Percentiles rank a stretch among this genome's conserved stretches.
Conservation (phyloP, 352 stramenopile genomes). For the Aphanomyces astaci region DNA sequence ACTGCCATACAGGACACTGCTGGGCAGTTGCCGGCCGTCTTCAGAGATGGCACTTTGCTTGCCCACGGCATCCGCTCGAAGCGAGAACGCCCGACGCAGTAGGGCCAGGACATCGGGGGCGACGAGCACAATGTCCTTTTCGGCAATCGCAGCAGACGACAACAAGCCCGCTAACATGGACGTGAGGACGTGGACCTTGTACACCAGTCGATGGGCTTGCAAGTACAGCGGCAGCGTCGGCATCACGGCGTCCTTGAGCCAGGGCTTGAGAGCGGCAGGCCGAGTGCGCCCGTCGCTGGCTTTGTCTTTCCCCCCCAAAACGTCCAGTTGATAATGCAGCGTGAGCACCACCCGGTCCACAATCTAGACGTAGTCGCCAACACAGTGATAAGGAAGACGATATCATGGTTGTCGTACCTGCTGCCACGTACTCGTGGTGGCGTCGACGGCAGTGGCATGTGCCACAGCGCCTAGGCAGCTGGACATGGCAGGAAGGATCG, state of each 20-base stretch:
- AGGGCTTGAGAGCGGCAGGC: slow-evolving; percentile 48
- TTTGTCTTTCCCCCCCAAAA: slow-evolving; percentile 19
- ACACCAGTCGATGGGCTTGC: slow-evolving; percentile 37
- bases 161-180: slow-evolving; percentile 39
- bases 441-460: slow-evolving; percentile 9
- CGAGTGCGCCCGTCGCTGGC: slow-evolving; percentile 12
- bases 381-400: not conserved
- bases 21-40: slow-evolving; percentile 58
- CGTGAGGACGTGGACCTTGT: slow-evolving; percentile 36
- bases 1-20: slow-evolving; percentile 64
- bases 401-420: too few relatives aligned
- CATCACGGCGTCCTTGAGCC: slow-evolving; percentile 40
- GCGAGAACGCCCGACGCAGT: slow-evolving; percentile 45
- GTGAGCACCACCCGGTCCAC: slow-evolving; percentile 12
- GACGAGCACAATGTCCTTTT: slow-evolving; percentile 67
- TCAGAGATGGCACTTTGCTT: slow-evolving; percentile 77
- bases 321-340: slow-evolving; percentile 19
- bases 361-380: slow-evolving; percentile 2
- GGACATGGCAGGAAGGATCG: not conserved
- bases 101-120: slow-evolving; percentile 46
- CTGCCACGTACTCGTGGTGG: slow-evolving; percentile 2
- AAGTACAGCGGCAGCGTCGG: slow-evolving; percentile 47
- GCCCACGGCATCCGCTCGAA: slow-evolving; percentile 62
- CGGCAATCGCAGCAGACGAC: slow-evolving; percentile 46
- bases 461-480: slow-evolving; percentile 12